Evolutionary conservation across 352 stramenopile genomes (phyloP).

Genomic region (Globisporangium mamillatum): DNA sequence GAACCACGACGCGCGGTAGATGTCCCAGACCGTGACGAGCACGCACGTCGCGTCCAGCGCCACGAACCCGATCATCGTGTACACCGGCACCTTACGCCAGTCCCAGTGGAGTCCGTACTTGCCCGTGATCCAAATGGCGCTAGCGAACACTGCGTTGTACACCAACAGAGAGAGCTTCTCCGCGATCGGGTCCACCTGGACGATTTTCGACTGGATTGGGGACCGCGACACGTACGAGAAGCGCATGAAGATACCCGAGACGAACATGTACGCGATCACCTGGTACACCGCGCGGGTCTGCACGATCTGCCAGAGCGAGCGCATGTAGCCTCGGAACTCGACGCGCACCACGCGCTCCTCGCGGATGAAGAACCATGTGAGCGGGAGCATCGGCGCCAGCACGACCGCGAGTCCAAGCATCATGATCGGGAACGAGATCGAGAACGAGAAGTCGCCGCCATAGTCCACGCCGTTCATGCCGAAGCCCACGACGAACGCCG

Average conservation of each 20-base stretch:
- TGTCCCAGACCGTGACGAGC: constrained; percentile 36
- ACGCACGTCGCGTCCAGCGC: constrained; percentile 24
- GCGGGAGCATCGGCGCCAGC: constrained; percentile 17
- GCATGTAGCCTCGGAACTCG: constrained; percentile 21
- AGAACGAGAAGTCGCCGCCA: constrained; percentile 34
- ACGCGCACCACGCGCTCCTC: constrained; percentile 17
- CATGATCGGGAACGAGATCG: constrained; percentile 23
- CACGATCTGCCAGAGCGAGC: constrained; percentile 23
- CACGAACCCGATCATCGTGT: constrained; percentile 25
- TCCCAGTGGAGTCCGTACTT: constrained; percentile 39
- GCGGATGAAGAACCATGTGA: constrained; percentile 20
- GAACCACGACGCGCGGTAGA: constrained; percentile 44
- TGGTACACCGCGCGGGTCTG: constrained; percentile 39
- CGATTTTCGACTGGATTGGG: constrained; percentile 36
- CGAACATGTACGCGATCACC: constrained; percentile 41
- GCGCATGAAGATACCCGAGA: constrained; percentile 36
- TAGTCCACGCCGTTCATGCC: constrained; percentile 35
- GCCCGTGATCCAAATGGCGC: constrained; percentile 24
- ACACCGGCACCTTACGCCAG: constrained; percentile 30
- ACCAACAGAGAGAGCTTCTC: constrained; percentile 33
- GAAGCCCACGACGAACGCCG: constrained; percentile 32
- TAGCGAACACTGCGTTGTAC: constrained; percentile 24
- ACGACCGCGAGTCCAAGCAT: constrained; percentile 23
- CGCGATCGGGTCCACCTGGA: constrained; percentile 32
- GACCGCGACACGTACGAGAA: constrained; percentile 29